phyloP scores from a whole-genome alignment of 1,139 yeast genomes.

The Dujonia santamariae region DNA sequence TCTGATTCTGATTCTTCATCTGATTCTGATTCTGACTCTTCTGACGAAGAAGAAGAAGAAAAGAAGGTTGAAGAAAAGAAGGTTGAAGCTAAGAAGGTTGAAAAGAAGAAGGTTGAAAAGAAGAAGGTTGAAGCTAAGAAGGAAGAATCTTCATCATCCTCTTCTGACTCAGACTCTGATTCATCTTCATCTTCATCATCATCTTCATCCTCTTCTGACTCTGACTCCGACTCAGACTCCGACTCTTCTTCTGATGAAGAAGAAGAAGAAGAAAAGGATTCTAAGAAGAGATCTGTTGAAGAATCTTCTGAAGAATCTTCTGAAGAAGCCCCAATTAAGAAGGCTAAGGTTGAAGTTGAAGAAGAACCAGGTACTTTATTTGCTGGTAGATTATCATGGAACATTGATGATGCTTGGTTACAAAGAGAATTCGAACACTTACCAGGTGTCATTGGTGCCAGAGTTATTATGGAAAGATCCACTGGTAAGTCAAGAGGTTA shows the following conservation, averaged over 20 bases:
- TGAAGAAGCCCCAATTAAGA: slow-evolving; percentile 35
- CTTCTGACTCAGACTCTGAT: slow-evolving; percentile 14
- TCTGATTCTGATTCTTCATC: slow-evolving; percentile 10
- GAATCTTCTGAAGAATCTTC: slow-evolving; percentile 23
- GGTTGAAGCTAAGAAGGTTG: slow-evolving; percentile 9
- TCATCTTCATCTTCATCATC: slow-evolving; percentile 9
- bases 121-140: slow-evolving; percentile 15
- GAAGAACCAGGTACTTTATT: slow-evolving; percentile 82
- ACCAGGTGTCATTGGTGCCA: slow-evolving; percentile 82
- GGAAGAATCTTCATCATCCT: slow-evolving; percentile 9
- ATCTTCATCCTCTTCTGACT: slow-evolving; percentile 14
- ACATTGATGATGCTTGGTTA: slow-evolving; percentile 93
- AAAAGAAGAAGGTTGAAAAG: slow-evolving; percentile 13
- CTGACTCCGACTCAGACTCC: slow-evolving; percentile 13
- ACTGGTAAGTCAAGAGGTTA: slow-evolving; percentile 95
- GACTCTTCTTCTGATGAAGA: slow-evolving; percentile 20
- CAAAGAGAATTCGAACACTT: slow-evolving; percentile 76
- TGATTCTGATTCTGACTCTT: slow-evolving; percentile 19
- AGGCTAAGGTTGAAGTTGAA: slow-evolving; percentile 27
- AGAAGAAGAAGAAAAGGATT: slow-evolving; percentile 22
- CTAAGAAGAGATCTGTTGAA: slow-evolving; percentile 37
- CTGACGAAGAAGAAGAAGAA: slow-evolving; percentile 26
- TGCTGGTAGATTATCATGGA: slow-evolving; percentile 98
- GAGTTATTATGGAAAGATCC: slow-evolving; percentile 91
- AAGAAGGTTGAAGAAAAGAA: slow-evolving; percentile 15